These are phyloP conservation scores for Russula ochroleuca DNA, from an alignment of 768 basidiomycete species.

Conservation along the genomic window DNA sequence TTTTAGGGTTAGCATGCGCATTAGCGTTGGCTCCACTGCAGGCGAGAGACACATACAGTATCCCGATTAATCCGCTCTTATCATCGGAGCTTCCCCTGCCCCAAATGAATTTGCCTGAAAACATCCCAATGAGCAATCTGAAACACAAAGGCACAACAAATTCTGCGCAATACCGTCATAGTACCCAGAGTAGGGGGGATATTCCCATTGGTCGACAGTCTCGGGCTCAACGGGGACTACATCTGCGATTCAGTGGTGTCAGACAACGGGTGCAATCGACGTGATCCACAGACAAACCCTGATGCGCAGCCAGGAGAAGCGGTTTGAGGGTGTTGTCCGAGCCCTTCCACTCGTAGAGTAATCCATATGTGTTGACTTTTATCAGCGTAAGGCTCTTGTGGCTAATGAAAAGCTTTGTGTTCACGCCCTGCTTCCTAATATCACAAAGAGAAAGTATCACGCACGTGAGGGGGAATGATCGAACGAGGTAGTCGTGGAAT, in stretches of 20 bases:
- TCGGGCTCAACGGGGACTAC: constrained; percentile 62
- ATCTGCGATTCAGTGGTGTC: constrained; percentile 37
- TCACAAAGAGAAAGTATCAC: constrained; percentile 21
- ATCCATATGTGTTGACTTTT: constrained; percentile 56
- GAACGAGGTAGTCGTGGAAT: constrained; percentile 42
- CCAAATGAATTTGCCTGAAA: constrained; percentile 33
- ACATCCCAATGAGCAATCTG: background rate
- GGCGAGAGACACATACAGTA: constrained; percentile 29
- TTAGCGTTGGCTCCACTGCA: background rate
- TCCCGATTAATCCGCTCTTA: constrained; percentile 36
- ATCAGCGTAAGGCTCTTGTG: constrained; percentile 49
- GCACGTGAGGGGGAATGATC: constrained; percentile 61
- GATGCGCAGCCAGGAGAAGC: constrained; percentile 50
- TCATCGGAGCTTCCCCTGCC: constrained; percentile 38
- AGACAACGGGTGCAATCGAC: constrained; percentile 26
- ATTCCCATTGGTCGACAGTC: constrained; percentile 52
- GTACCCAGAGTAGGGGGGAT: constrained; percentile 61
- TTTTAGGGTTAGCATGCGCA: background rate
- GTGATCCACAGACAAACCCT: constrained; percentile 36
- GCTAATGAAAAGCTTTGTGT: constrained; percentile 31
- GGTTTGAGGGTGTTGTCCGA: constrained; percentile 49
- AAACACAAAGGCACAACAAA: background rate
- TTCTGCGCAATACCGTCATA: constrained; percentile 44
- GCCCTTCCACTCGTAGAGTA: constrained; percentile 60
- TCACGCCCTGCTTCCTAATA: too few species aligned